phyloP scores from a whole-genome alignment of 2,329 filamentous ascomycete genomes.

The Arthroderma uncinatum region DNA sequence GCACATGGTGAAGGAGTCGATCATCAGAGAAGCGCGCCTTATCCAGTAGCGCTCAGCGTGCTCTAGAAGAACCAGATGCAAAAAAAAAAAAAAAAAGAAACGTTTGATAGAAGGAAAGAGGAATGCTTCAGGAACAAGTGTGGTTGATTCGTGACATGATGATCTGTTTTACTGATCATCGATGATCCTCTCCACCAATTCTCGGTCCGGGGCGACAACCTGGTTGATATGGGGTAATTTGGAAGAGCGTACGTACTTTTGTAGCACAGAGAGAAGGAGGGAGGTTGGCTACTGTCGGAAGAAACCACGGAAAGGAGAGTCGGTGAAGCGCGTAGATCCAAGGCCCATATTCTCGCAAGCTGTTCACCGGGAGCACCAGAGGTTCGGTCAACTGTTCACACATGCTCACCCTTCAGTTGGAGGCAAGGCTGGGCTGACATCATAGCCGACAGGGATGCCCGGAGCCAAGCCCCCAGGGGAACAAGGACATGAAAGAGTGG shows the following conservation, averaged over 20 bases:
- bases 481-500: neutral
- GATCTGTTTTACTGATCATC: neutral
- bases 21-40: neutral
- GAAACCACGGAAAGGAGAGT: neutral
- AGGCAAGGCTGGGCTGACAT: constrained; percentile 3
- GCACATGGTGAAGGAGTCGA: neutral
- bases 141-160: neutral
- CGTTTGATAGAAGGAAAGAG: neutral
- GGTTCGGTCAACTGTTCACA: too few relatives aligned
- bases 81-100: neutral
- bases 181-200: neutral
- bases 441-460: neutral
- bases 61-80: neutral
- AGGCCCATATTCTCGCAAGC: too few relatives aligned
- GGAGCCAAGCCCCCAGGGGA: neutral
- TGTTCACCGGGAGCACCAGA: too few relatives aligned
- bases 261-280: neutral
- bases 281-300: neutral
- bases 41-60: neutral
- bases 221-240: neutral
- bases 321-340: neutral
- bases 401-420: too few relatives aligned
- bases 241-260: neutral
- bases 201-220: neutral
- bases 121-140: neutral